Percentiles rank a stretch among this genome's conserved stretches.
These are phyloP conservation scores for Vitis riparia DNA, from an alignment of 164 flowering plant species.

Conservation along the genomic window DNA sequence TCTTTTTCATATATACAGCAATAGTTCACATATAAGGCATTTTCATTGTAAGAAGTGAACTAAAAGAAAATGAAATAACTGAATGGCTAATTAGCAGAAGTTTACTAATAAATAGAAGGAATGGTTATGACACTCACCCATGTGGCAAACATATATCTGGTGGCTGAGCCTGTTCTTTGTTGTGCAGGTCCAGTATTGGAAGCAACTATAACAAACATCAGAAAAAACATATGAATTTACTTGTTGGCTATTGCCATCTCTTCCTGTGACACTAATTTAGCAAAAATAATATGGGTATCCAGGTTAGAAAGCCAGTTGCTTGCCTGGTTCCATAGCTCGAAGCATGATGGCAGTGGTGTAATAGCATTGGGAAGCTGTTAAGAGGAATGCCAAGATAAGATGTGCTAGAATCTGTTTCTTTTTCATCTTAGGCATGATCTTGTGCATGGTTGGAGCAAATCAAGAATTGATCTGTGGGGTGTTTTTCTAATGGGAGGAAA, in stretches of 20 bases:
- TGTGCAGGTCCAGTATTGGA: neutral
- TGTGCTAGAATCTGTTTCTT: neutral
- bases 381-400: slow-evolving; percentile 5
- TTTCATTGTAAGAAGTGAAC: neutral
- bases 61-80: neutral
- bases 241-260: neutral
- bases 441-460: neutral
- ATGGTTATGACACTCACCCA: slow-evolving; percentile 5
- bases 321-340: slow-evolving; percentile 5
- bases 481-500: neutral
- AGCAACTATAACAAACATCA: neutral
- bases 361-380: neutral
- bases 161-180: neutral
- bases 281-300: neutral
- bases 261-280: neutral
- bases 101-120: neutral
- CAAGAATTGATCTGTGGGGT: neutral
- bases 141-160: slow-evolving; percentile 1
- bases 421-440: slow-evolving; percentile 6
- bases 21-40: neutral
- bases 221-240: neutral
- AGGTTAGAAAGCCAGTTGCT: neutral
- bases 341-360: slow-evolving; percentile 1
- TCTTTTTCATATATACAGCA: neutral
- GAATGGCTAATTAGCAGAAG: neutral